Evolutionary conservation across 441 rosid species (phyloP), one percentile per base, ranked within the genome.

Genomic region (Sinapis alba): DNA sequence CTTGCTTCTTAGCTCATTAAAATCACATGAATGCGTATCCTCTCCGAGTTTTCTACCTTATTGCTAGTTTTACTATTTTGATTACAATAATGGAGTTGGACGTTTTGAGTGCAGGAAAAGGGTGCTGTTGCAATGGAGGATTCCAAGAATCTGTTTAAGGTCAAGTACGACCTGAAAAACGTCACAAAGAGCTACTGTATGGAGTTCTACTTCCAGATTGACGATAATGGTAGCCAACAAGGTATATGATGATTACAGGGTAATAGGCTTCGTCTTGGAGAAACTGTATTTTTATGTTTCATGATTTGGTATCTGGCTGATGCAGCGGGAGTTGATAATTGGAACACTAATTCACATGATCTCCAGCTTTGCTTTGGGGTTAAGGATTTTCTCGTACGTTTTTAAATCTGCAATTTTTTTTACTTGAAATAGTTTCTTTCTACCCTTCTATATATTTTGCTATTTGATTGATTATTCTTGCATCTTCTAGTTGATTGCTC

Each of bases 321-420:
- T 75, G 75, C 88, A 94, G 98, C 84, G 18, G 87, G 88, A 85
- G 34, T 70, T 75, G 72, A 69, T 27, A 90, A 88, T 53, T 90
- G 97, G 99, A 81, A 83, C 82, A 79, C 54, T 75, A 77, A 51
- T 53, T 79, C 86, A 81, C 98, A 96, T 83, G 95, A 94, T 89
- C 83, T 96, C 85, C 99, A 96, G 81, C 85, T 96, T 68, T 87
- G 95, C 83, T 96, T 96, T 88, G 99, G 98, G 69, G 97, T 92
- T 57, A 86, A 90, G 72, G 98, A 90, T 36, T 96, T 96, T 86
- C 78, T 96, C 97, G 99, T 96, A 86, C 60, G 74, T 65, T 41
- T 69, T 72, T 54, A 47, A 61, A 61, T 63, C 57, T 58, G 45
- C 73, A 54, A 28, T 65, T 34, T 69, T 23, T 58, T 30, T 28